Evolutionary conservation across 306 rosid species (phyloP).

Genomic region (Cucurbita ficifolia): DNA sequence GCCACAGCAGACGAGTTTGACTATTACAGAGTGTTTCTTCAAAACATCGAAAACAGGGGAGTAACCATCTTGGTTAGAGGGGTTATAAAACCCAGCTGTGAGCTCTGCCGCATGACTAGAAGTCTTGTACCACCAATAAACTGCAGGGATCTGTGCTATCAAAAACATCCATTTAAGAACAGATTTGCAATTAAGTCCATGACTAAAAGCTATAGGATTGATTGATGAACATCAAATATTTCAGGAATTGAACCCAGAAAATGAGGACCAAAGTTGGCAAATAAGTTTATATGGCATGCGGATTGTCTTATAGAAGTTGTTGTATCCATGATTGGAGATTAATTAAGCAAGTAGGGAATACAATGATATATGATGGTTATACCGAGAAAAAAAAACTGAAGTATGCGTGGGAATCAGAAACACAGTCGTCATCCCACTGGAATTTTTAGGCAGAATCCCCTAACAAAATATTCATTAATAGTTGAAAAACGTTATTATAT

Average conservation of each 20-base stretch:
- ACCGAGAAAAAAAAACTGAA: background rate
- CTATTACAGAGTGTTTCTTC: conserved; percentile 49
- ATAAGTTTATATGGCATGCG: background rate
- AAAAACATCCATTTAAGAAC: background rate
- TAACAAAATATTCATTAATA: background rate
- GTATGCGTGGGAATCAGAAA: background rate
- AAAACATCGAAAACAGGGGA: conserved; percentile 75
- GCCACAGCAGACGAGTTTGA: conserved; percentile 74
- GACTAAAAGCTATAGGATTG: background rate
- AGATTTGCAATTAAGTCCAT: background rate
- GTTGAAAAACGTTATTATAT: background rate
- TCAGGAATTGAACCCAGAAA: background rate
- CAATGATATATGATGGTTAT: background rate
- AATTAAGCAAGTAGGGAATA: background rate
- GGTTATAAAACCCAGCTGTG: conserved; percentile 90
- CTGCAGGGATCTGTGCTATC: conserved; percentile 63
- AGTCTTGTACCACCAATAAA: conserved; percentile 92
- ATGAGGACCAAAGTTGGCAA: background rate
- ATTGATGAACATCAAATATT: background rate
- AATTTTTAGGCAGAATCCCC: background rate
- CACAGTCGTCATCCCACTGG: background rate
- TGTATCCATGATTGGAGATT: background rate
- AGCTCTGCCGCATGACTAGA: conserved; percentile 91
- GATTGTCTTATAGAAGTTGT: background rate
- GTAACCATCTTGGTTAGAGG: conserved; percentile 88